Evolutionary conservation across 306 rosid genomes (phyloP), one percentile per base, ranked within the genome.

Genomic region (Casuarina equisetifolia): DNA sequence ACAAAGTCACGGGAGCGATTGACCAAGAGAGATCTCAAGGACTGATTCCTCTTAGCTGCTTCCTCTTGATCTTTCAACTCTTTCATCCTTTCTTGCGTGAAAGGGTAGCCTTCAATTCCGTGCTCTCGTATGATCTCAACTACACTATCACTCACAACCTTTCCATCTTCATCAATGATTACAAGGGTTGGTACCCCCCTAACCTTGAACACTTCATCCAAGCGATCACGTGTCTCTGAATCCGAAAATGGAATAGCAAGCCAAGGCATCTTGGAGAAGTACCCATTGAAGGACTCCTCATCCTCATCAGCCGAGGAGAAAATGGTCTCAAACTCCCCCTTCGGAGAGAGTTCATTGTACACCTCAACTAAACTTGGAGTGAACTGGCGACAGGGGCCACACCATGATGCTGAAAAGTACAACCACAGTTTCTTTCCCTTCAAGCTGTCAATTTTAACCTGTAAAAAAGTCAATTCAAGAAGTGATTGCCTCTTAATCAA

Each of bases 241-340:
- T 92, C 93, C 16, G 88, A 83, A 82, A 84, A 90, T 5, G 97
- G 93, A 70, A 92, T 74, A 7, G 96, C 86, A 73, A 92, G 87
- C 97, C 97, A 90, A 39, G 96, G 93, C 96, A 92, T 92, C 84
- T 87, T 81, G 81, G 96, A 83, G 72, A 92, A 90, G 78, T 92
- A 92, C 2, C 40, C 70, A 6, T 78, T 83, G 81, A 90, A 92
- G 4, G 90, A 74, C 35, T 84, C 85, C 0, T 92, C 96, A 51
- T 90, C 89, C 63, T 70, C 68, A 64, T 92, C 97, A 42, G 84
- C 85, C 0, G 96, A 62, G 54, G 87, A 36, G 63, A 90, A 92
- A 43, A 92, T 17, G 3, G 88, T 51, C 85, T 92, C 96, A 71
- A 87, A 87, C 32, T 90, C 93, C 75, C 89, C 91, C 16, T 84